Conservation (phyloP, 768 basidiomycete genomes). For the Phaeolepiota aurea region DNA sequence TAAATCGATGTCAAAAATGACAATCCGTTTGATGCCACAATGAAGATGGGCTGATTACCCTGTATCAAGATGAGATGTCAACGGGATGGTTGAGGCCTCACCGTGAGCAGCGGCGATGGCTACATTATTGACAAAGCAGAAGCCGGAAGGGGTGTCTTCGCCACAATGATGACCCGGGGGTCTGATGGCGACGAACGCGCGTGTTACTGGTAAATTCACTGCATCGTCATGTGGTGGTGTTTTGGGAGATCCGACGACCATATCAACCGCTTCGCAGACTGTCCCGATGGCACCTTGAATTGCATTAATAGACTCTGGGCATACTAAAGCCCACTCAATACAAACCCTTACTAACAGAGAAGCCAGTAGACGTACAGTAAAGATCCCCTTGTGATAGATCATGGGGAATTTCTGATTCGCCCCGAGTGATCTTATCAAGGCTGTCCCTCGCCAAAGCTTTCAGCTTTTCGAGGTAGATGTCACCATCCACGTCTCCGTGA, state of each 20-base stretch:
- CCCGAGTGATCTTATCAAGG: slow-evolving; percentile 47
- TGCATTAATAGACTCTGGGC: slow-evolving; percentile 64
- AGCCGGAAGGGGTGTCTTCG: slow-evolving; percentile 83
- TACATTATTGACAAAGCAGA: slow-evolving; percentile 95
- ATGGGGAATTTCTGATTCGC: slow-evolving; percentile 69
- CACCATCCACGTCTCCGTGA: slow-evolving; percentile 61
- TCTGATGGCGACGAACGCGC: slow-evolving; percentile 77
- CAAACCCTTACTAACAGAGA: too few relatives aligned
- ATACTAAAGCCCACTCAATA: slow-evolving; percentile 42
- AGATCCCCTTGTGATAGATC: slow-evolving; percentile 71
- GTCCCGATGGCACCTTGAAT: slow-evolving; percentile 79
- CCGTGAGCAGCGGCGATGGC: slow-evolving; percentile 88
- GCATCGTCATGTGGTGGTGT: slow-evolving; percentile 1
- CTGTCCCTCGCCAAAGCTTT: slow-evolving; percentile 53
- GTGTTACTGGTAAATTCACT: slow-evolving; percentile 14
- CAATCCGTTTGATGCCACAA: slow-evolving; percentile 67
- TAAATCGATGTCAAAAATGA: slow-evolving; percentile 90
- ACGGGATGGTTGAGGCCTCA: slow-evolving; percentile 20
- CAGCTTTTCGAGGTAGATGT: slow-evolving; percentile 61
- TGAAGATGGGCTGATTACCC: slow-evolving; percentile 65
- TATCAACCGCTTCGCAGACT: slow-evolving; percentile 83
- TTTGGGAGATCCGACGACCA: slow-evolving; percentile 28
- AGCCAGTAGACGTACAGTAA: slow-evolving; percentile 58
- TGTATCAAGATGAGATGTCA: not conserved
- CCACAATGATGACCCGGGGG: slow-evolving; percentile 96